Conservation (phyloP, 2,329 filamentous ascomycete genomes). For the Bipolaris zeicola region DNA sequence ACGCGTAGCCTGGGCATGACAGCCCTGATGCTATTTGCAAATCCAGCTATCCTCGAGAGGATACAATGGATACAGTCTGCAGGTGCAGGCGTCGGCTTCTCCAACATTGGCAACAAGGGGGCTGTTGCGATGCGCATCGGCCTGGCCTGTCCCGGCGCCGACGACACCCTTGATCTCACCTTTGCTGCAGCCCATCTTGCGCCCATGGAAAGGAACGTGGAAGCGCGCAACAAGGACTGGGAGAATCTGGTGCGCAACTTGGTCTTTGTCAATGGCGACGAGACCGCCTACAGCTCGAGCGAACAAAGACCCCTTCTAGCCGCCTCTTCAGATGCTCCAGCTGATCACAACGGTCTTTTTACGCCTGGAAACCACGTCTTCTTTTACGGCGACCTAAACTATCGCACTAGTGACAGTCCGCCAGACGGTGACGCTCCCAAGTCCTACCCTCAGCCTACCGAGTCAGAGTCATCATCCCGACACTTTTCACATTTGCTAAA, state of each 20-base stretch:
- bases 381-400: conserved; percentile 91
- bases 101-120: conserved; percentile 94
- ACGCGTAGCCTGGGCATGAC: conserved; percentile 86
- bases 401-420: conserved; percentile 74
- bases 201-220: conserved; percentile 79
- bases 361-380: conserved; percentile 78
- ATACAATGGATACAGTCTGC: conserved; percentile 74
- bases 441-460: conserved; percentile 66
- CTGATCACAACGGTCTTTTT: conserved; percentile 70
- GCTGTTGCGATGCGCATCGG: conserved; percentile 79
- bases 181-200: conserved; percentile 89
- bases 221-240: conserved; percentile 86
- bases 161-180: conserved; percentile 67
- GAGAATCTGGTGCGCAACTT: conserved; percentile 78
- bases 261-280: conserved; percentile 65
- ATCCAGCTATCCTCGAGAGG: conserved; percentile 61
- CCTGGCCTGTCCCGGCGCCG: conserved; percentile 55
- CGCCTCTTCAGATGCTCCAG: conserved; percentile 23
- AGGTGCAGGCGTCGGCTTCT: conserved; percentile 81
- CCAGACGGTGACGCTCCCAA: conserved; percentile 64
- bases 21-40: conserved; percentile 82
- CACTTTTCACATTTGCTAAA: conserved; percentile 72
- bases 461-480: conserved; percentile 54
- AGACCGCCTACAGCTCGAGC: conserved; percentile 36
- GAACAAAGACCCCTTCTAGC: conserved; percentile 43